phyloP scores from a whole-genome alignment of 768 basidiomycete genomes.

The Pleurotus djamor region DNA sequence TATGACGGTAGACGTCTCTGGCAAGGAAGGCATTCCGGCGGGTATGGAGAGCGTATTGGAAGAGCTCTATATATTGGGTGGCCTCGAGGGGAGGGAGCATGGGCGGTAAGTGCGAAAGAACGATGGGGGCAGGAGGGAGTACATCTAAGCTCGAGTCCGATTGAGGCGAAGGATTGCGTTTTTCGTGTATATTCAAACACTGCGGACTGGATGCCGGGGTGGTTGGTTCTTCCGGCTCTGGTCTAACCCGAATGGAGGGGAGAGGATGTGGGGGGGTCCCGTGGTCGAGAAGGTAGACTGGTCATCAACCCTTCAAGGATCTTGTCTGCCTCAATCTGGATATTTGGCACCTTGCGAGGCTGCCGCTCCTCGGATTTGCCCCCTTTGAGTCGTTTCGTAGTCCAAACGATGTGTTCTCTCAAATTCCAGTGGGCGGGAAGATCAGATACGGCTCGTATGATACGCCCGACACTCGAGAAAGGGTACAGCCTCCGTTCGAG shows the following conservation, averaged over 20 bases:
- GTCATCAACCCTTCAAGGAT: background rate
- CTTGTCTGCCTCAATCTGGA: background rate
- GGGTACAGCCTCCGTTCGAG: background rate
- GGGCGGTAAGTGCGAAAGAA: background rate
- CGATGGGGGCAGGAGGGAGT: background rate
- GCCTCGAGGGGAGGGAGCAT: slow-evolving; percentile 1
- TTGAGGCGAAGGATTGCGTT: background rate
- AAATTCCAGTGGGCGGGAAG: background rate
- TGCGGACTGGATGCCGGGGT: too few relatives aligned
- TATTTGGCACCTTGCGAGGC: background rate
- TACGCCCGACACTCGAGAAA: background rate
- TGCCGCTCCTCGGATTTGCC: background rate
- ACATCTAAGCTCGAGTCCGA: background rate
- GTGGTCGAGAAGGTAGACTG: background rate
- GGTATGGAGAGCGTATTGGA: background rate
- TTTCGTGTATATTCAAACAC: background rate
- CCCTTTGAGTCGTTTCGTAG: background rate
- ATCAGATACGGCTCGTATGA: background rate
- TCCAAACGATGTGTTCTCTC: background rate
- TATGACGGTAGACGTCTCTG: slow-evolving; percentile 2
- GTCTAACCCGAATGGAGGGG: background rate
- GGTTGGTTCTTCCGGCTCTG: background rate
- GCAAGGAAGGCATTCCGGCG: slow-evolving; percentile 1
- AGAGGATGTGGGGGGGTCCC: background rate
- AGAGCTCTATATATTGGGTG: background rate